Base-by-base conservation (phyloP, 2,329 filamentous ascomycete species). In the Neonectria coccinea region DNA sequence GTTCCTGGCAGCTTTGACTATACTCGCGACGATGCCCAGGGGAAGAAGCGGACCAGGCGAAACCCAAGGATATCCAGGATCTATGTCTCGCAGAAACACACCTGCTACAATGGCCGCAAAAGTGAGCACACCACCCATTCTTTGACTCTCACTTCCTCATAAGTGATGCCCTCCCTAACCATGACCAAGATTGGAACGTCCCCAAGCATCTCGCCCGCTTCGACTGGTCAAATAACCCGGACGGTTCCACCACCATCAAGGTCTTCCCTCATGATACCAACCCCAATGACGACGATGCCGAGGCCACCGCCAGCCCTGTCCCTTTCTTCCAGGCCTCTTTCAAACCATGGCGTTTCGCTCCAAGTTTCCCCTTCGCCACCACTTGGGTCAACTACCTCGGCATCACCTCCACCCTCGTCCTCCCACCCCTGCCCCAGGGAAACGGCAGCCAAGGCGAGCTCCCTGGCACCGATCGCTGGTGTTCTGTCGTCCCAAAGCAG, bases 121-220 rank as follows among this genome's bases (percentile, higher is more conserved):
- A 85, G 84, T 85, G 69, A 71, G 79, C 74, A 2, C 14, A 11
- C 29, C 27, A 18, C 54, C n/a, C 16, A 61, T 59, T 48, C 33
- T 44, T 14, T 41, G 47, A 4, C 20, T 18, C 48, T 56, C 51
- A 20, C 18, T 51, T 44, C 6, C 5, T 22, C 16, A 14, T 45
- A 29, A 29, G 29, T 10, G 7, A 4, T 44, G 25, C 51, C 16
- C n/a, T 51, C 39, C 18, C 27, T 18, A 56, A 27, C 16, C n/a
- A 33, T n/a, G 27, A 20, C 20, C 2, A 14, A 84, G 83, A 86
- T 65, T 87, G 84, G 85, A 86, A 85, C 69, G 82, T 85, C 31
- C 84, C 85, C 12, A 87, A 87, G 68, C 84, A 87, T 60, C 79
- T 87, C 14, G 85, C 85, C 39, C 76, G 76, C 11, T 87, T 87